Evolutionary conservation across 1,284 basidiomycete genomes (phyloP).

Genomic region (Mycena sp.): DNA sequence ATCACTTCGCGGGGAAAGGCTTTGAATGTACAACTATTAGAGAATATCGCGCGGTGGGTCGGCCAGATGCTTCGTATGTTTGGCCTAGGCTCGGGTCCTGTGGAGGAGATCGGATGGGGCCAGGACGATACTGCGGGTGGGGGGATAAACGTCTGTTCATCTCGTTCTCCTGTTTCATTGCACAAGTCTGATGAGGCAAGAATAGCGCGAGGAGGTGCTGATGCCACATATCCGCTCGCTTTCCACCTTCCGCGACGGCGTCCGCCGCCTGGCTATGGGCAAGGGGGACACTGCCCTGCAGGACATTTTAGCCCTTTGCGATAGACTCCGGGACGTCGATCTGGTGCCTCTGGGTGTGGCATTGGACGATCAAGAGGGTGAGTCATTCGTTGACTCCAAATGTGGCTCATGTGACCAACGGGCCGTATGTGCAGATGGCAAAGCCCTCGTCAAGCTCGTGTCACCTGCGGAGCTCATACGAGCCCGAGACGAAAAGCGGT

Average conservation of each 20-base stretch:
- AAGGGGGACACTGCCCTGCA: slow-evolving; percentile 73
- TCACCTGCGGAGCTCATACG: slow-evolving; percentile 85
- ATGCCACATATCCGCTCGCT: slow-evolving; percentile 92
- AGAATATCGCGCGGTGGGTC: slow-evolving; percentile 85
- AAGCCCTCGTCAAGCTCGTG: slow-evolving; percentile 94
- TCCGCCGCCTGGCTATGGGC: slow-evolving; percentile 85
- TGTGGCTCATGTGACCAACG: slow-evolving; percentile 12
- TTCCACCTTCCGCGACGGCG: slow-evolving; percentile 91
- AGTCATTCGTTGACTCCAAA: slow-evolving; percentile 17
- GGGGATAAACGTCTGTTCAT: slow-evolving; percentile 52
- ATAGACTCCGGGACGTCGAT: slow-evolving; percentile 91
- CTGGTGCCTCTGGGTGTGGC: slow-evolving; percentile 94
- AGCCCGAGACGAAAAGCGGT: slow-evolving; percentile 92
- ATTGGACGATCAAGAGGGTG: slow-evolving; percentile 95
- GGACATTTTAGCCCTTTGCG: slow-evolving; percentile 86
- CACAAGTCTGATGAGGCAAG: slow-evolving; percentile 14
- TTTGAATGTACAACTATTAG: slow-evolving; percentile 78
- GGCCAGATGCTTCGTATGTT: slow-evolving; percentile 95
- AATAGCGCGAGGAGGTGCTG: slow-evolving; percentile 82
- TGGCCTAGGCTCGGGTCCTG: slow-evolving; percentile 86
- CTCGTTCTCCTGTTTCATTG: slow-evolving; percentile 12
- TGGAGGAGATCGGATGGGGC: slow-evolving; percentile 79
- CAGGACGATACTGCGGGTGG: slow-evolving; percentile 57
- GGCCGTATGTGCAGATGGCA: slow-evolving; percentile 74
- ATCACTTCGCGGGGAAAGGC: slow-evolving; percentile 71